Conservation (phyloP, 2,329 filamentous ascomycete genomes). For the Acarospora socialis region DNA sequence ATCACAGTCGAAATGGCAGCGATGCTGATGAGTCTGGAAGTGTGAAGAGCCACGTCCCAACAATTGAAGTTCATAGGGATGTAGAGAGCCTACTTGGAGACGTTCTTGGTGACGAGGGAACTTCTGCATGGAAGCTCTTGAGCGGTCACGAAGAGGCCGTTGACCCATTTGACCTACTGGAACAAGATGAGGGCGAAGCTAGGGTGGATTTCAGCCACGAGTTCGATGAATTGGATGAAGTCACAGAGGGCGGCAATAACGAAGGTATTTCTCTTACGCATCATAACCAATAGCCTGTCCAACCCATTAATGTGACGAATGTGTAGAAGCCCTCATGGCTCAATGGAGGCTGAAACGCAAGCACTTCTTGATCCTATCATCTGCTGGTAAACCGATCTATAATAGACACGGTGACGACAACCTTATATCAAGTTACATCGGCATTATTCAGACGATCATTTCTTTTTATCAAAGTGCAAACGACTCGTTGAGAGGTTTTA, state of each 20-base stretch:
- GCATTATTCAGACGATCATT: conserved; percentile 91
- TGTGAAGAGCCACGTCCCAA: conserved; percentile 36
- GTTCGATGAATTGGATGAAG: conserved; percentile 59
- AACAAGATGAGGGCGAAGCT: conserved; percentile 30
- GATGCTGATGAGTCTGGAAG: conserved; percentile 37
- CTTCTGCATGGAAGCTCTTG: conserved; percentile 55
- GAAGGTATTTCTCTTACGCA: conserved; percentile 25
- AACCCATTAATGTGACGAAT: conserved; percentile 12
- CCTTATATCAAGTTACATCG: conserved; percentile 85
- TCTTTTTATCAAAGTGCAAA: conserved; percentile 81
- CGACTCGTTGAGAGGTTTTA: conserved; percentile 69
- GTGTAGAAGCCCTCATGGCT: conserved; percentile 42
- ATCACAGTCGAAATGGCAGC: conserved; percentile 33
- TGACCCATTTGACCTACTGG: conserved; percentile 45
- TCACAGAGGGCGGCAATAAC: conserved; percentile 37
- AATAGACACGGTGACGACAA: conserved; percentile 84
- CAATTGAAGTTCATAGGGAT: conserved; percentile 49
- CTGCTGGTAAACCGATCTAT: conserved; percentile 93
- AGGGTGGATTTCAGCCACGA: conserved; percentile 59
- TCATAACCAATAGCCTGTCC: neutral
- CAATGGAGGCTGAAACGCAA: conserved; percentile 89
- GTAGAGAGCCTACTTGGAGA: conserved; percentile 70
- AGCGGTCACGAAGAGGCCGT: conserved; percentile 46
- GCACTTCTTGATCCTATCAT: conserved; percentile 92
- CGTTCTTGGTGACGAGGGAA: conserved; percentile 43